These are phyloP conservation scores for Candida smagusa DNA, from an alignment of 1,139 yeast species.

Conservation along the genomic window DNA sequence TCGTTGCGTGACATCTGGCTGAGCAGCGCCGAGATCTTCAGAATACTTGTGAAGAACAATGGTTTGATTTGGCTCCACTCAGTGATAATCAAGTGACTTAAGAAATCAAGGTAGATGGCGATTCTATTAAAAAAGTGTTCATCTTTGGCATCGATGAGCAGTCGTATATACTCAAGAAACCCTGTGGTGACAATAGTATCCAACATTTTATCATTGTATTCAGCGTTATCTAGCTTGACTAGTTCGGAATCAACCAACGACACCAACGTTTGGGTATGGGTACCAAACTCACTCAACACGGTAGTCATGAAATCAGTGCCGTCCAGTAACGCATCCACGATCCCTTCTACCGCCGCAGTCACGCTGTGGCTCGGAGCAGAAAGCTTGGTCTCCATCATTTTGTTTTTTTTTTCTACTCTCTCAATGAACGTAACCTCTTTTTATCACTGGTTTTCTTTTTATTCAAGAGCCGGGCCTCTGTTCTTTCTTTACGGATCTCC, in stretches of 20 bases:
- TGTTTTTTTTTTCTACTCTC: not conserved
- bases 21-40: constrained; percentile 20
- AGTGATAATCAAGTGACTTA: constrained; percentile 15
- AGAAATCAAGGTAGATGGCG: constrained; percentile 22
- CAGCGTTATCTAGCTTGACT: too few relatives aligned
- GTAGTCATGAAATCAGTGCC: too few relatives aligned
- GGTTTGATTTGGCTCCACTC: constrained; percentile 17
- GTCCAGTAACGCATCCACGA: too few relatives aligned
- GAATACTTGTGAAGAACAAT: constrained; percentile 22
- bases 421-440: constrained; percentile 44
- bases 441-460: constrained; percentile 56
- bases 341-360: too few relatives aligned
- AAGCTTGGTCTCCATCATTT: constrained; percentile 1
- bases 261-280: too few relatives aligned
- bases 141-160: not conserved
- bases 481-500: constrained; percentile 40
- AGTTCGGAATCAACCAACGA: too few relatives aligned
- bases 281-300: too few relatives aligned
- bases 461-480: constrained; percentile 46
- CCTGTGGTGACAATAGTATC: too few relatives aligned
- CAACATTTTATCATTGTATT: too few relatives aligned
- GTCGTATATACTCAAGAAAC: too few relatives aligned
- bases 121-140: constrained; percentile 15
- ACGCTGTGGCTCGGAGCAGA: too few relatives aligned
- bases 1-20: constrained; percentile 19